Conservation (phyloP, 2,329 filamentous ascomycete species). For the Neofusicoccum sp. region DNA sequence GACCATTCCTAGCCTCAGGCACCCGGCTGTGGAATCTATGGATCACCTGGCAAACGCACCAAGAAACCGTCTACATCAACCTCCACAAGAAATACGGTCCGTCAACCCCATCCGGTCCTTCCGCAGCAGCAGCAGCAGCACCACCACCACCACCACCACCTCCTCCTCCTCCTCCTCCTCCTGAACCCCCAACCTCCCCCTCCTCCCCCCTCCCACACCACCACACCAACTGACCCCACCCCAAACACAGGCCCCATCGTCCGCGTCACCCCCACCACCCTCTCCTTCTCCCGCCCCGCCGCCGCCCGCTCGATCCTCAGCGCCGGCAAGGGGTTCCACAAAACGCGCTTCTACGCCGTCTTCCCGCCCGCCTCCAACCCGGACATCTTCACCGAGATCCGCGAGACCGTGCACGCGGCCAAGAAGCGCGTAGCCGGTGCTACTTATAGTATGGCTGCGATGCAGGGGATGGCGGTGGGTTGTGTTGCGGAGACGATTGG, state of each 20-base stretch:
- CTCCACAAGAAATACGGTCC: slow-evolving; percentile 70
- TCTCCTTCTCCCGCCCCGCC: slow-evolving; percentile 70
- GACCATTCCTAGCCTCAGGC: slow-evolving; percentile 55
- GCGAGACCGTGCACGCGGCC: slow-evolving; percentile 48
- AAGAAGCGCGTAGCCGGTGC: slow-evolving; percentile 18
- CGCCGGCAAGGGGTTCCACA: slow-evolving; percentile 45
- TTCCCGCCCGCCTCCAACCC: slow-evolving; percentile 16
- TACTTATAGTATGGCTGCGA: slow-evolving; percentile 27
- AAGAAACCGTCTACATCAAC: slow-evolving; percentile 59
- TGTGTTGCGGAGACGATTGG: slow-evolving; percentile 29
- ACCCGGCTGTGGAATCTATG: slow-evolving; percentile 67
- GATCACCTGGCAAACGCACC: slow-evolving; percentile 54
- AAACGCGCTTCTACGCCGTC: slow-evolving; percentile 17
- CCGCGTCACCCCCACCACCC: slow-evolving; percentile 74
- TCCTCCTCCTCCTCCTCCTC: background rate
- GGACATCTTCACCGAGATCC: slow-evolving; percentile 44
- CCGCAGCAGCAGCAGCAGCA: background rate
- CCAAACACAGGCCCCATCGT: slow-evolving; percentile 53
- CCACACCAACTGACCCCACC: background rate
- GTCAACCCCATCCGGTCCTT: background rate
- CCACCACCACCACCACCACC: background rate
- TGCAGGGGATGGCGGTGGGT: slow-evolving; percentile 26
- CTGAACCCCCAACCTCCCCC: too few species aligned
- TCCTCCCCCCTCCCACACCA: background rate
- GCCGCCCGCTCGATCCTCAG: slow-evolving; percentile 69